Conservation (phyloP, 2,329 filamentous ascomycete species). For the Paraphaeosphaeria sporulosa region DNA sequence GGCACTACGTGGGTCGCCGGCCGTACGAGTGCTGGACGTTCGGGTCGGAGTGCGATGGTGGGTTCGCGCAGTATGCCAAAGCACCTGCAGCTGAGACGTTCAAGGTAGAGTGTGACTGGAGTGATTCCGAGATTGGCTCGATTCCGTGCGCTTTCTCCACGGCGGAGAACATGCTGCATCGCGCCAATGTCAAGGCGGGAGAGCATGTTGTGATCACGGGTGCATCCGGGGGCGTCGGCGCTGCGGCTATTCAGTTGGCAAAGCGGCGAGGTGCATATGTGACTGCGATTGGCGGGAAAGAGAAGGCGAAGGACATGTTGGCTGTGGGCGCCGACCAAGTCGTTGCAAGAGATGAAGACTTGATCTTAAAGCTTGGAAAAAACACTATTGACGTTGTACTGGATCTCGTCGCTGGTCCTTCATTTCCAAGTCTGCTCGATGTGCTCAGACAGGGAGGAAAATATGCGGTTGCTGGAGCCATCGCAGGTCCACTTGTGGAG, state of each 20-base stretch:
- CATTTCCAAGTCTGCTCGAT: constrained; percentile 17
- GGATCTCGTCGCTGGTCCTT: constrained; percentile 19
- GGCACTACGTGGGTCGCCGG: not conserved
- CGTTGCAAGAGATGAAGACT: constrained; percentile 9
- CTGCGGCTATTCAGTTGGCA: constrained; percentile 22
- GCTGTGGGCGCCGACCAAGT: constrained; percentile 17
- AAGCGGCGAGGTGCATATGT: constrained; percentile 11
- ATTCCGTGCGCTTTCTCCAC: constrained; percentile 22
- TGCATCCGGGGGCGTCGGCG: constrained; percentile 20
- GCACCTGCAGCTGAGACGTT: constrained; percentile 18
- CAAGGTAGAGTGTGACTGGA: constrained; percentile 13
- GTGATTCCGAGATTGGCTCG: constrained; percentile 18
- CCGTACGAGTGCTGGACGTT: constrained; percentile 22
- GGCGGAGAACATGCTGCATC: constrained; percentile 22
- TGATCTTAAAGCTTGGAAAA: constrained; percentile 12
- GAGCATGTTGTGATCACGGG: constrained; percentile 20
- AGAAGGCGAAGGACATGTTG: constrained; percentile 11
- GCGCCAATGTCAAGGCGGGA: constrained; percentile 1
- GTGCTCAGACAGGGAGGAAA: constrained; percentile 21
- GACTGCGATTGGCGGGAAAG: constrained; percentile 13
- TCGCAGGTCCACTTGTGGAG: constrained; percentile 20
- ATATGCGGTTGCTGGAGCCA: constrained; percentile 21
- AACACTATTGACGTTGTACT: constrained; percentile 16
- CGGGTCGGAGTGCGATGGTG: constrained; percentile 20
- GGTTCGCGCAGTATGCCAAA: constrained; percentile 18